phyloP scores from a whole-genome alignment of 768 basidiomycete species.

The Dendrothele bispora region DNA sequence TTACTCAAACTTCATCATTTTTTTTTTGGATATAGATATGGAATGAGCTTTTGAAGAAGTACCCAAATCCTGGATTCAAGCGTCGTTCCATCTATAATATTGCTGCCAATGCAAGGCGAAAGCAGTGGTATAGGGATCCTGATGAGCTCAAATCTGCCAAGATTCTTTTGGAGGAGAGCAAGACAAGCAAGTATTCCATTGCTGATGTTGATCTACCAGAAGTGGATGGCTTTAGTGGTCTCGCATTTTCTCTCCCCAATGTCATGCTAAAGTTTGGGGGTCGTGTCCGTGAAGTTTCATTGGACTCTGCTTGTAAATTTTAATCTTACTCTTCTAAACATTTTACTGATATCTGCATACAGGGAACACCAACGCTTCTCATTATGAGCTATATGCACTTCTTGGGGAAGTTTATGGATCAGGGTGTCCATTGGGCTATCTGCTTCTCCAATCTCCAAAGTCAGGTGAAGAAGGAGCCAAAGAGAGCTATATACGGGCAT shows the following conservation, averaged over 20 bases:
- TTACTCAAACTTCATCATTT: too few relatives aligned
- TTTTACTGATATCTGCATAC: neutral
- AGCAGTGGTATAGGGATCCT: too few relatives aligned
- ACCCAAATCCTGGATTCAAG: too few relatives aligned
- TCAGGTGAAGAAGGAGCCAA: constrained; percentile 10
- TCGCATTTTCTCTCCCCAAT: neutral
- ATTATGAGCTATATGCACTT: constrained; percentile 21
- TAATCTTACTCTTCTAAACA: neutral
- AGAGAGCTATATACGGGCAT: constrained; percentile 14
- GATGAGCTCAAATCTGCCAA: too few relatives aligned
- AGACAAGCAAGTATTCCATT: too few relatives aligned
- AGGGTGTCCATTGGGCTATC: constrained; percentile 20
- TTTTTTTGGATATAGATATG: too few relatives aligned
- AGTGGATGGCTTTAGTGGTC: too few relatives aligned
- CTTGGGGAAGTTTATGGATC: constrained; percentile 25
- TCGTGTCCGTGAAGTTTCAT: neutral
- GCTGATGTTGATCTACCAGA: too few relatives aligned
- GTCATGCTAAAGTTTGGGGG: neutral
- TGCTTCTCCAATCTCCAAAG: constrained; percentile 8
- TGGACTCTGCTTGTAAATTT: constrained; percentile 6
- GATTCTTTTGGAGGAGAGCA: too few relatives aligned
- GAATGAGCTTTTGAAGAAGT: too few relatives aligned
- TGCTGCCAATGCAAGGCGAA: too few relatives aligned
- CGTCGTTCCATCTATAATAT: too few relatives aligned
- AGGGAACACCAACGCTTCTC: constrained; percentile 21